Evolutionary conservation across 1,139 yeast genomes (phyloP).

Genomic region (Blastobotrys malaysiensis): DNA sequence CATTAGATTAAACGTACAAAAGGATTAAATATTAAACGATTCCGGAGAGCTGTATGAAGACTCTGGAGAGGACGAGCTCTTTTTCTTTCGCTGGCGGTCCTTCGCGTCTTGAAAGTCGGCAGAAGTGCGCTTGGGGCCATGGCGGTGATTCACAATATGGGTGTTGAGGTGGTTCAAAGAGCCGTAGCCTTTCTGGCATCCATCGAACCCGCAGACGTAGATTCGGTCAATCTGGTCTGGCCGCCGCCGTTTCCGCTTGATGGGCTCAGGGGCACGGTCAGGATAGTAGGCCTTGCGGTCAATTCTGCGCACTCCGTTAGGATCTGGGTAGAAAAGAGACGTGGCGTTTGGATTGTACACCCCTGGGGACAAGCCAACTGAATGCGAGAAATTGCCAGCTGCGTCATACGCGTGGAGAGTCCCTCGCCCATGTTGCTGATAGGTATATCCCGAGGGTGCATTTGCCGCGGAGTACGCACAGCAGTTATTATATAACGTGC

Average conservation of each 20-base stretch:
- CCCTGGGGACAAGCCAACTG: neutral
- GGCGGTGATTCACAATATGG: slow-evolving; percentile 66
- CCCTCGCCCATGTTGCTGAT: neutral
- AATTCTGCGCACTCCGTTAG: neutral
- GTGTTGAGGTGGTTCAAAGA: slow-evolving; percentile 73
- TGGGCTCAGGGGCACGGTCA: neutral
- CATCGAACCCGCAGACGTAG: slow-evolving; percentile 54
- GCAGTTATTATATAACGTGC: neutral
- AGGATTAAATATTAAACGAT: neutral
- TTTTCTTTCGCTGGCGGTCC: slow-evolving; percentile 13
- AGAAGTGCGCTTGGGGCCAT: slow-evolving; percentile 64
- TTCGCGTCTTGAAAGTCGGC: slow-evolving; percentile 54
- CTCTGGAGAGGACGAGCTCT: neutral
- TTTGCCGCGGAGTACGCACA: neutral
- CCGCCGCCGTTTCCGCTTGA: slow-evolving; percentile 54
- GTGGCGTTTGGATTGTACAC: neutral
- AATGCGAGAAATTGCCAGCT: neutral
- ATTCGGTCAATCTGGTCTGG: slow-evolving; percentile 66
- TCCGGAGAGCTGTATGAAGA: neutral
- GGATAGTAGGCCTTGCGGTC: neutral
- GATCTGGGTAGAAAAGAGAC: neutral
- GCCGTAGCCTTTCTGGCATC: slow-evolving; percentile 69
- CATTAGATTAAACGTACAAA: neutral
- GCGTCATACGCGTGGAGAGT: neutral
- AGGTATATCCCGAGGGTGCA: neutral